Base-by-base conservation (phyloP, 2,329 filamentous ascomycete species). In the Aspergillus candidus region DNA sequence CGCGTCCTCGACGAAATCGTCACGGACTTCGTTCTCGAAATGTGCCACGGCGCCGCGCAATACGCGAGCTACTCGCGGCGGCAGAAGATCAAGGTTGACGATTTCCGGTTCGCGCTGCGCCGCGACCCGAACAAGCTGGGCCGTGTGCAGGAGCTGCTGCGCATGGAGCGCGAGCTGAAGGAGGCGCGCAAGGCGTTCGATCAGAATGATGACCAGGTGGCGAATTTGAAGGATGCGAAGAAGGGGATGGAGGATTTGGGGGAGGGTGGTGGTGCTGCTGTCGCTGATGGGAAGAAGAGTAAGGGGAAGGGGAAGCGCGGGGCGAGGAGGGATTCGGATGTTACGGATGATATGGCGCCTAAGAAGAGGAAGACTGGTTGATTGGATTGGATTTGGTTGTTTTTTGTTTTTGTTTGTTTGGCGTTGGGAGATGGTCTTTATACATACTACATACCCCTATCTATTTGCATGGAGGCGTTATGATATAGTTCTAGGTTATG, bases 61-160 rank as follows among this genome's bases (percentile, higher is more conserved):
- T 83, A 84, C 41, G 93, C 93, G 1, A 83, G 87, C 65, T 88
- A 94, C 67, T 83, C 86, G 2, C 85, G 89, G 0, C 86, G 93
- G 2, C 88, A 94, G 59, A 98, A 98, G 71, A 89, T 98, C 70
- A 98, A 98, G 67, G 87, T 94, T 59, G 91, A 96, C 60, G 93
- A 98, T 68, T 95, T 98, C 71, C 89, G 94, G 61, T 98, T 94
- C 68, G 88, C 89, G 32, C 80, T 97, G 55, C 80, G 93, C 29
- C 81, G 86, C 52, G 94, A 97, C 60, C 83, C 86, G 7, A 75
- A 79, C 47, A 94, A 94, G 63, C 74, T 97, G 35, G 93, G 93
- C 38, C 83, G 91, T 59, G 89, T 97, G 43, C 82, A 88, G 63
- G 89, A 95, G 71, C 80, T 94, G 60, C 78, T 95, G 54, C 85